phyloP scores from a whole-genome alignment of 1,139 yeast genomes.

The Kodamaea sp. region DNA sequence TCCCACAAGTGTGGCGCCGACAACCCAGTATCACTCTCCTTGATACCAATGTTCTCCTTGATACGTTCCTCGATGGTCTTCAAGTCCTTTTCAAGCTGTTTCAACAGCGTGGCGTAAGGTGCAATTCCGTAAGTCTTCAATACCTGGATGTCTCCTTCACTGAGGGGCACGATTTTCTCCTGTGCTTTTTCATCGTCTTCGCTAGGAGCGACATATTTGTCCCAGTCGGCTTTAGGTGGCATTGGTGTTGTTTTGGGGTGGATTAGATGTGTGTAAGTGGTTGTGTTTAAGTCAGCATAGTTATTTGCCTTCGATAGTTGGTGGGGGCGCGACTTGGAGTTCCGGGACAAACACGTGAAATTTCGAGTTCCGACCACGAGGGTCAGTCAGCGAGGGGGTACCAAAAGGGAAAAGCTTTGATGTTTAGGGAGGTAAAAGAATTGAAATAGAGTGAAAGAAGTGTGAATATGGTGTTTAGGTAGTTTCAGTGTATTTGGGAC shows the following conservation, averaged over 20 bases:
- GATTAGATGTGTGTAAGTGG: slow-evolving; percentile 5
- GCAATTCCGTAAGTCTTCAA: slow-evolving; percentile 97
- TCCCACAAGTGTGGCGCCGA: slow-evolving; percentile 98
- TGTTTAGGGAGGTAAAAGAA: no score
- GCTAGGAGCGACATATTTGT: slow-evolving; percentile 83
- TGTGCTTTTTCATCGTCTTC: slow-evolving; percentile 65
- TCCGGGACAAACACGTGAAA: no score
- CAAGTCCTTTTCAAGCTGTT: slow-evolving; percentile 81
- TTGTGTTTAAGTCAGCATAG: slow-evolving; percentile 1
- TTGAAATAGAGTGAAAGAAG: no score
- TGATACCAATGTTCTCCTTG: slow-evolving; percentile 90
- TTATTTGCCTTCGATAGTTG: slow-evolving; percentile 8
- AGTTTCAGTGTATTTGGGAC: no score
- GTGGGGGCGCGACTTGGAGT: slow-evolving; percentile 7
- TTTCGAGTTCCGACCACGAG: no score
- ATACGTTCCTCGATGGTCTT: slow-evolving; percentile 81
- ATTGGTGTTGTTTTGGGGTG: slow-evolving; percentile 27
- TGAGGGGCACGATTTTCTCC: slow-evolving; percentile 80
- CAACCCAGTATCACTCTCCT: slow-evolving; percentile 93
- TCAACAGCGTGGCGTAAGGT: slow-evolving; percentile 82
- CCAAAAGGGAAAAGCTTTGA: no score
- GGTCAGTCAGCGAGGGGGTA: no score
- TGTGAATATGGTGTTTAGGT: no score
- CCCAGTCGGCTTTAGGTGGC: slow-evolving; percentile 97
- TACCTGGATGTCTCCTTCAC: slow-evolving; percentile 97